phyloP scores from a whole-genome alignment of 139 green algal species.

The Nannochloris sp. region DNA sequence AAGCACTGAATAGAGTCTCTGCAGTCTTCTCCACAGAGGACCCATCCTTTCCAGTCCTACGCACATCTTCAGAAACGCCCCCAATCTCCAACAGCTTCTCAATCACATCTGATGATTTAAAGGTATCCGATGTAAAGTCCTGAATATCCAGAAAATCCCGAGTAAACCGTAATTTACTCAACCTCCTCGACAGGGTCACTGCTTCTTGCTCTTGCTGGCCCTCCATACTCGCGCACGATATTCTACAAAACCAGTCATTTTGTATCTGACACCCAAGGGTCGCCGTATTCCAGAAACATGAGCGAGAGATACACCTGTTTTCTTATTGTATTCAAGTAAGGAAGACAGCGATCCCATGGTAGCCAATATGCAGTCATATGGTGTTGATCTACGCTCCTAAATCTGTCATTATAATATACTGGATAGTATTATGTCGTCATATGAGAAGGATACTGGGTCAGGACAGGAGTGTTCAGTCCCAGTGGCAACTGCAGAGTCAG shows the following conservation, averaged over 20 bases:
- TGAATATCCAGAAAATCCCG: background rate
- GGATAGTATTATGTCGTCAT: no score
- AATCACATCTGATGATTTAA: background rate
- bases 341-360: no score
- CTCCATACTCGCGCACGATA: background rate
- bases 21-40: background rate
- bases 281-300: no score
- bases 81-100: slow-evolving; percentile 1
- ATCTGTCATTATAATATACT: no score
- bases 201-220: slow-evolving; percentile 1
- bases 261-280: no score
- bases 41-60: background rate
- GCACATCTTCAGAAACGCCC: background rate
- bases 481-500: background rate
- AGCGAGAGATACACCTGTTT: no score
- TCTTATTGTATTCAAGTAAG: no score
- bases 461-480: no score
- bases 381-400: no score
- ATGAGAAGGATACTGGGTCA: no score
- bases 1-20: no score
- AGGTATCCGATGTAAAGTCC: background rate
- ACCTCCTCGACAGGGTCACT: background rate
- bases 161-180: slow-evolving; percentile 4
- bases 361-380: no score
- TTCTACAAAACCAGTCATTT: background rate